phyloP scores from a whole-genome alignment of 257 asterid genomes.

The Plantago ovata region DNA sequence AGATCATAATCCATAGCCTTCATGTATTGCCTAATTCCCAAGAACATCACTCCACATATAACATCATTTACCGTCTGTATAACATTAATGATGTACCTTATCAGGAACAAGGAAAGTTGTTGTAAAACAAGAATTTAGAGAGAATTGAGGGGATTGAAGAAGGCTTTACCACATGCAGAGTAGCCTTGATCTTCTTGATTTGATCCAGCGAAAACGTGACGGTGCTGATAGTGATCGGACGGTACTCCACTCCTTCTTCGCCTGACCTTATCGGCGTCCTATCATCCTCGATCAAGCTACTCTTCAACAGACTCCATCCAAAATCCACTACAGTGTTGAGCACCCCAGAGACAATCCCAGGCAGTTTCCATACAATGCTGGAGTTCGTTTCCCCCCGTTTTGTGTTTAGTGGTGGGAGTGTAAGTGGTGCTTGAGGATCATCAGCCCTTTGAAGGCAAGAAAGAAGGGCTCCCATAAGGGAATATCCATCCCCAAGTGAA shows the following conservation, averaged over 20 bases:
- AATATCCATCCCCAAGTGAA: slow-evolving; percentile 35
- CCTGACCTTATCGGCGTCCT: slow-evolving; percentile 23
- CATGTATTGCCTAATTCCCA: slow-evolving; percentile 47
- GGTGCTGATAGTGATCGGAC: slow-evolving; percentile 9
- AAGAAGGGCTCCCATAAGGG: slow-evolving; percentile 30
- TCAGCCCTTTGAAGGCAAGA: slow-evolving; percentile 30
- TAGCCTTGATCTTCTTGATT: slow-evolving; percentile 25
- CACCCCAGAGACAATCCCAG: not conserved
- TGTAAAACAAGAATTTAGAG: not conserved
- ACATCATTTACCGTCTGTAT: slow-evolving; percentile 45
- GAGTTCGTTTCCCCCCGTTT: not conserved
- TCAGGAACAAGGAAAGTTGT: too few relatives aligned
- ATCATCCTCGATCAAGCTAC: slow-evolving; percentile 23
- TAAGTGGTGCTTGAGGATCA: slow-evolving; percentile 25
- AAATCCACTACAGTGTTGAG: slow-evolving; percentile 16
- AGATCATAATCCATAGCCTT: slow-evolving; percentile 21
- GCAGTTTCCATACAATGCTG: not conserved
- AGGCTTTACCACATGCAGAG: slow-evolving; percentile 22
- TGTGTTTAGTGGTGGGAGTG: slow-evolving; percentile 23
- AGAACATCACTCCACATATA: slow-evolving; percentile 38
- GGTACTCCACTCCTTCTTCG: slow-evolving; percentile 20
- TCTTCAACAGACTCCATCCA: slow-evolving; percentile 23
- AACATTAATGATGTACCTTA: not conserved
- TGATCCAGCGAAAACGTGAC: slow-evolving; percentile 18
- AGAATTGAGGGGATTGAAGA: not conserved